Evolutionary conservation across 352 stramenopile genomes (phyloP), one percentile per base, ranked within the genome.

Genomic region (Pilasporangium apinafurcum): DNA sequence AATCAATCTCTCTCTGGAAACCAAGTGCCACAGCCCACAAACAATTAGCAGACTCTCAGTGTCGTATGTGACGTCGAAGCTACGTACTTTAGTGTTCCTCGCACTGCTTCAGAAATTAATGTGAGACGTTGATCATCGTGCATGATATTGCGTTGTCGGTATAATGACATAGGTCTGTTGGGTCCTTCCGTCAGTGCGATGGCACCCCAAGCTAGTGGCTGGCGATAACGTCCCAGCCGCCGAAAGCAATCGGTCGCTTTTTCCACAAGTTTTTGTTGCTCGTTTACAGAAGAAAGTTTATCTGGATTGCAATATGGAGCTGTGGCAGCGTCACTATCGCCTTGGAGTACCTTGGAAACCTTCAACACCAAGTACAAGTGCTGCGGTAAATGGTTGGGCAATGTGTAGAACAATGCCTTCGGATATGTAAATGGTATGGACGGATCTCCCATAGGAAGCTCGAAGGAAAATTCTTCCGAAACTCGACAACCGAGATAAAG

Each of bases 391-490:
- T 85, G 59, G 6, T 61, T 78, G 3, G 75, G 66, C 0, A 88
- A 48, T 8, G 67, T 42, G 45, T 88, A 86, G 20, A 91, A 62
- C 0, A 91, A 32, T 0, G 73, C 72, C 18, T 56, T 37, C 25
- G 65, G 38, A 24, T 21, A 29, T 28, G 22, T 8, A 5, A n/a
- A n/a, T 16, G 17, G n/a, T 4, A 28, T 2, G 36, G 20, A 24
- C 39, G 24, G 8, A 24, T 16, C 10, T 51, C 27, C 30, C 8
- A 44, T 44, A 21, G 67, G 56, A 7, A 89, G 47, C 13, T 53
- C 48, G 32, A 86, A 91, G 25, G 56, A 52, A 37, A 84, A 84
- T 32, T 91, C 79, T 42, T 91, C 79, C 0, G 68, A 81, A 4
- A 68, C 64, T 25, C 79, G 62, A 26, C 62, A 80, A 30, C 57